phyloP scores from a whole-genome alignment of 108 stramenopile genomes.

The Skeletonema potamos region DNA sequence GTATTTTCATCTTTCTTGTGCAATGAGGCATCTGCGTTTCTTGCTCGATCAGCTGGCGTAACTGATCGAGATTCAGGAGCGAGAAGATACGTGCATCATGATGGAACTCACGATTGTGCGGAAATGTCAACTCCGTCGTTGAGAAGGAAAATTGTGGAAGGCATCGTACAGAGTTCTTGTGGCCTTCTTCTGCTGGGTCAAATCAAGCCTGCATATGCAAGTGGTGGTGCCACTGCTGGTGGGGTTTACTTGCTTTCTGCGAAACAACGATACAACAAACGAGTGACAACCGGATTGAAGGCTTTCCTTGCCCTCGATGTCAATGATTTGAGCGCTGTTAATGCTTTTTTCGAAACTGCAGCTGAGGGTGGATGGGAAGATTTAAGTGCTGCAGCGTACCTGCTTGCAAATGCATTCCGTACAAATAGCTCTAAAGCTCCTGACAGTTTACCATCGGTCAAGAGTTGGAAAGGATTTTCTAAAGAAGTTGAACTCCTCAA shows the following conservation, averaged over 20 bases:
- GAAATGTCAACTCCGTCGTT: neutral
- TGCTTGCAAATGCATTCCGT: constrained; percentile 79
- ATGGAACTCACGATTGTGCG: neutral
- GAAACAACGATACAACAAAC: constrained; percentile 87
- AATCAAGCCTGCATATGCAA: constrained; percentile 48
- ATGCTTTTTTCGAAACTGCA: constrained; percentile 60
- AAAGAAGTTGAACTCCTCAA: constrained; percentile 62
- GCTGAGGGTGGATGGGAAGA: constrained; percentile 81
- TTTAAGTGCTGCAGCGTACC: constrained; percentile 62
- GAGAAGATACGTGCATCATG: neutral
- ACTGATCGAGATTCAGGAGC: neutral
- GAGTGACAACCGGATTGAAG: constrained; percentile 67
- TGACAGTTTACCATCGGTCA: constrained; percentile 55
- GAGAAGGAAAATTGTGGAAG: constrained; percentile 23
- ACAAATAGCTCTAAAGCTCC: constrained; percentile 63
- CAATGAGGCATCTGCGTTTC: neutral
- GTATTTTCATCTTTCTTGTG: neutral
- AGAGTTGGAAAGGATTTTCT: constrained; percentile 87
- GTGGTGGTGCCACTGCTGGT: constrained; percentile 85
- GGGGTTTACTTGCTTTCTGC: constrained; percentile 84
- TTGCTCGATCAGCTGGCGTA: neutral
- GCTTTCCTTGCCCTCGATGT: constrained; percentile 59
- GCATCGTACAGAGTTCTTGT: constrained; percentile 7
- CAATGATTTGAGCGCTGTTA: constrained; percentile 47
- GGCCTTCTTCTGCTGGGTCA: constrained; percentile 1